A percentile compares a stretch with the other conserved stretches of the same genome.
phyloP scores from a whole-genome alignment of 768 basidiomycete species.

The Sporobolomyces pararoseus region DNA sequence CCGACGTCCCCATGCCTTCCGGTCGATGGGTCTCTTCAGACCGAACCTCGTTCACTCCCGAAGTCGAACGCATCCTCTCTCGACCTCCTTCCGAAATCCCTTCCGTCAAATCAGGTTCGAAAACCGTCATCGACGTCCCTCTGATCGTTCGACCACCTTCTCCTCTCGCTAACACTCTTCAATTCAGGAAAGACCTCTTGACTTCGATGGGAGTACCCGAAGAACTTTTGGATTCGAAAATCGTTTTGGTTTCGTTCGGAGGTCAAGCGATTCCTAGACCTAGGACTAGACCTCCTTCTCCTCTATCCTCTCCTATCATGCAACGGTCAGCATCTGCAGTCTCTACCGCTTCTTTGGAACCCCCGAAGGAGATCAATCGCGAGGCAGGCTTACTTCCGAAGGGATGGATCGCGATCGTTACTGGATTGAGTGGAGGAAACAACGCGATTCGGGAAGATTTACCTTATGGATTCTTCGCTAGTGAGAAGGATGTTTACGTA shows the following conservation, averaged over 20 bases:
- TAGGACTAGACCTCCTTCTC: constrained; percentile 37
- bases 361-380: constrained; percentile 42
- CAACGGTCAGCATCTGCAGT: constrained; percentile 4
- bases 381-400: constrained; percentile 58
- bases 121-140: constrained; percentile 53
- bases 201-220: constrained; percentile 60
- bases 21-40: constrained; percentile 61
- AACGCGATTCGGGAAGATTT: constrained; percentile 57
- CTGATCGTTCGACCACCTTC: constrained; percentile 66
- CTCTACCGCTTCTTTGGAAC: constrained; percentile 5
- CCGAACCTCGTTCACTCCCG: constrained; percentile 54
- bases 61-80: constrained; percentile 55
- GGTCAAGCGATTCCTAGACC: constrained; percentile 61
- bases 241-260: constrained; percentile 75
- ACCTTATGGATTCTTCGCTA: constrained; percentile 69
- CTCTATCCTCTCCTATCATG: constrained; percentile 25
- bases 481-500: constrained; percentile 74
- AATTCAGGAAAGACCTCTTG: constrained; percentile 60
- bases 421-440: constrained; percentile 60
- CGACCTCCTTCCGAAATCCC: constrained; percentile 31
- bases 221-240: constrained; percentile 58
- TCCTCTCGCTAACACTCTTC: constrained; percentile 55
- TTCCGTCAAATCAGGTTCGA: constrained; percentile 10
- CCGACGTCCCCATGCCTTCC: constrained; percentile 59
- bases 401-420: constrained; percentile 73